Evolutionary conservation across 192 early-diverging fungal species (phyloP).

Genomic region (Pilaira anomala): DNA sequence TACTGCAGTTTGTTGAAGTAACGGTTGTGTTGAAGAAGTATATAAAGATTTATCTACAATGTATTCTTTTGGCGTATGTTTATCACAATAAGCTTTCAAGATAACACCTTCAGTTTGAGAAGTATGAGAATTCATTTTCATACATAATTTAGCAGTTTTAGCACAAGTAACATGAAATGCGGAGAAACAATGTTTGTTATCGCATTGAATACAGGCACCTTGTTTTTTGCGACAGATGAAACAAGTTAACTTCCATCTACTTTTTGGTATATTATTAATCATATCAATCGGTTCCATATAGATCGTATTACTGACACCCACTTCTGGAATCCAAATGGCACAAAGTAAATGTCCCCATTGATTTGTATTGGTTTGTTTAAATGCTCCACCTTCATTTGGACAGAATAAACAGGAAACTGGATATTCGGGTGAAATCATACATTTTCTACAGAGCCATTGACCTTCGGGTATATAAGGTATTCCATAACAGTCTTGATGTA

Average conservation of each 20-base stretch:
- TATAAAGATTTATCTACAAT: conserved; percentile 43
- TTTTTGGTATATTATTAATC: conserved; percentile 81
- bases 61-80: conserved; percentile 75
- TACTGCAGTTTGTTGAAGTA: conserved; percentile 31
- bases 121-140: conserved; percentile 68
- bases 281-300: conserved; percentile 98
- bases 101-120: conserved; percentile 58
- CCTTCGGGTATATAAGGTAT: conserved; percentile 99
- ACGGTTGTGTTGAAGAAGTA: too few species aligned
- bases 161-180: conserved; percentile 96
- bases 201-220: conserved; percentile 96
- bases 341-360: conserved; percentile 96
- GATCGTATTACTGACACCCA: conserved; percentile 75
- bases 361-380: conserved; percentile 91
- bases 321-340: conserved; percentile 97
- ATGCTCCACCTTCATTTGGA: conserved; percentile 89
- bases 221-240: conserved; percentile 75
- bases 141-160: conserved; percentile 76
- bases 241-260: conserved; percentile 82
- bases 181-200: conserved; percentile 78
- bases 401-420: conserved; percentile 89
- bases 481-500: conserved; percentile 99
- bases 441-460: conserved; percentile 97
- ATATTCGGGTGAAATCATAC: conserved; percentile 89
- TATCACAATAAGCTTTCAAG: conserved; percentile 81